Evolutionary conservation across 2,329 filamentous ascomycete genomes (phyloP), one percentile per base, ranked within the genome.

Genomic region (Microcera coccophila): DNA sequence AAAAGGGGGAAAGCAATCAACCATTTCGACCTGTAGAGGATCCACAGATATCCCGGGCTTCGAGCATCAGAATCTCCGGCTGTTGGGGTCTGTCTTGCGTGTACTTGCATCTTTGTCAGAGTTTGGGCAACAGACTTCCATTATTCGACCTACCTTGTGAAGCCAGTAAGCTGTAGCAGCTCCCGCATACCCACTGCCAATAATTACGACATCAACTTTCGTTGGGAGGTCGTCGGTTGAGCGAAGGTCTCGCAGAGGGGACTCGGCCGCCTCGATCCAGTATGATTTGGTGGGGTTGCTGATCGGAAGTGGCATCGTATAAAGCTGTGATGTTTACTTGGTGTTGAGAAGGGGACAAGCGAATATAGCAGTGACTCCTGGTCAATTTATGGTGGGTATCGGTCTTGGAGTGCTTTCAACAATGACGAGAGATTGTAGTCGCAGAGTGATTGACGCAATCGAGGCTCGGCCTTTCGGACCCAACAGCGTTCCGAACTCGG

Each of bases 41-140:
- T 43, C 44, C 44, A 22, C 44, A 46, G 32, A 46, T 36, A 31
- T 46, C 44, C 24, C 44, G 44, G 3, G 44, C 44, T 36, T 46
- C 44, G 1, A 46, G 44, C 19, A 46, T 36, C 12, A 46, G 39
- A 18, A 46, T 31, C 31, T 16, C 21, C 16, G 11, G 44, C n/a
- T n/a, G n/a, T n/a, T n/a, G 4, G 14, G 18, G 19, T 36, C 21
- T 39, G 38, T 28, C 19, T 26, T 36, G n/a, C 42, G 22, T 39
- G 39, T 28, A 4, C 16, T 3, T n/a, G 28, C 33, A 14, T 10
- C 9, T 36, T 16, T 19, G 14, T 28, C 24, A 28, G 24, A 28
- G 24, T 14, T 9, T 28, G 14, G 9, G 24, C 9, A 28, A 9
- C 24, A 28, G n/a, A 28, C 14, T 28, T 28, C 24, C 24, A 14